Percentiles rank a stretch among this genome's conserved stretches.
These are phyloP conservation scores for Theobroma cacao DNA, from an alignment of 345 rosid genomes.

Conservation along the genomic window DNA sequence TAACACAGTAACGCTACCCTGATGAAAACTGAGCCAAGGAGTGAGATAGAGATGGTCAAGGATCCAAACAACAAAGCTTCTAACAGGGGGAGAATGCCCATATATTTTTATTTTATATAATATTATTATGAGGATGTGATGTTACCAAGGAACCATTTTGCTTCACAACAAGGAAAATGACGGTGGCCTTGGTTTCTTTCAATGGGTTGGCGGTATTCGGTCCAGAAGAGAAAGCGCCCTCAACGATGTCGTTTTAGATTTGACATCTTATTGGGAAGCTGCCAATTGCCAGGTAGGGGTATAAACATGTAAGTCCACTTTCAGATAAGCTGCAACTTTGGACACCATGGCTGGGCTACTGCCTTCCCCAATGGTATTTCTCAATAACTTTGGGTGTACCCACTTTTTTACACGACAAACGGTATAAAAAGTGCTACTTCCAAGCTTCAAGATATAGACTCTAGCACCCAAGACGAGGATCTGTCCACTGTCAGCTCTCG, in stretches of 20 bases:
- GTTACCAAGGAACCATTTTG: conserved; percentile 1
- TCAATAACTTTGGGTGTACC: too few species aligned
- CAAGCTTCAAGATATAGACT: too few species aligned
- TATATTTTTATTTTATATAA: neutral
- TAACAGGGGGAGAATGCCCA: too few species aligned
- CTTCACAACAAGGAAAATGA: neutral
- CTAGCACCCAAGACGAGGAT: too few species aligned
- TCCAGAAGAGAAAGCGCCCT: neutral
- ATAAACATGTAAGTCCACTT: too few species aligned
- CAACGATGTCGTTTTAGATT: neutral
- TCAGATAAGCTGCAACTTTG: neutral
- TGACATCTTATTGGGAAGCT: neutral
- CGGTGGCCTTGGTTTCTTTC: neutral
- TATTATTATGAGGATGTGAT: neutral
- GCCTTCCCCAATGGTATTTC: too few species aligned
- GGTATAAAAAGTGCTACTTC: too few species aligned
- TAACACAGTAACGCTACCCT: neutral
- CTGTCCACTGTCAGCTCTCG: neutral
- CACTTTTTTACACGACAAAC: too few species aligned
- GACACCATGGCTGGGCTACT: too few species aligned
- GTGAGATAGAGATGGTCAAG: neutral
- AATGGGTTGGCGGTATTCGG: neutral
- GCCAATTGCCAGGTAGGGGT: neutral
- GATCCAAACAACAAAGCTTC: neutral
- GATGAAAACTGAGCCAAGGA: neutral